Conservation (phyloP, 495 filamentous ascomycete genomes). For the Tricharina praecox region DNA sequence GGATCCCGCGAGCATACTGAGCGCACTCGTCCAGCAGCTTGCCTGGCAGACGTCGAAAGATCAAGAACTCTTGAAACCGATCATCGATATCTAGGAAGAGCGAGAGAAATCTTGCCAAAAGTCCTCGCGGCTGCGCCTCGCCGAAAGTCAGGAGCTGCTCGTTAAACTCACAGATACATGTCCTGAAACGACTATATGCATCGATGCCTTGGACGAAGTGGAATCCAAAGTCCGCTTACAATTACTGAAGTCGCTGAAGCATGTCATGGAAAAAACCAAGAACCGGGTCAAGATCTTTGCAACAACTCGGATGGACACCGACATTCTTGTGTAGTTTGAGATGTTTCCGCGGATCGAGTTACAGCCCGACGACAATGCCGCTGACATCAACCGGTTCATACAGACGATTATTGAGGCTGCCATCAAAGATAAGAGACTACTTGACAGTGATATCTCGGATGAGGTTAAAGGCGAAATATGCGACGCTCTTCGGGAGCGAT, state of each 20-base stretch:
- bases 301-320: constrained; percentile 16
- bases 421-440: constrained; percentile 2
- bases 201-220: constrained; percentile 19
- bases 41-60: neutral
- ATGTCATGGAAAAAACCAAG: neutral
- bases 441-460: neutral
- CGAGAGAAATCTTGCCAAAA: neutral
- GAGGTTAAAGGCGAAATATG: neutral
- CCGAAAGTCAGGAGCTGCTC: constrained; percentile 1
- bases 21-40: constrained; percentile 9
- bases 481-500: neutral
- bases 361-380: too few relatives aligned
- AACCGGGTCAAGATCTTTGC: constrained; percentile 15
- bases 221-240: constrained; percentile 1
- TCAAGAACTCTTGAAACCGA: neutral
- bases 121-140: neutral
- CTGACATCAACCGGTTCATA: constrained; percentile 16
- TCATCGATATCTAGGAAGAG: neutral
- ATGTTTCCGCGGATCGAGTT: constrained; percentile 9
- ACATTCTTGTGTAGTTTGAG: too few relatives aligned
- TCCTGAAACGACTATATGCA: constrained; percentile 9
- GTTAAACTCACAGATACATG: neutral
- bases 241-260: too few relatives aligned
- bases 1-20: constrained; percentile 5
- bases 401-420: too few relatives aligned